These are phyloP conservation scores for Ochetophila trinervis DNA, from an alignment of 306 rosid species.

Conservation along the genomic window DNA sequence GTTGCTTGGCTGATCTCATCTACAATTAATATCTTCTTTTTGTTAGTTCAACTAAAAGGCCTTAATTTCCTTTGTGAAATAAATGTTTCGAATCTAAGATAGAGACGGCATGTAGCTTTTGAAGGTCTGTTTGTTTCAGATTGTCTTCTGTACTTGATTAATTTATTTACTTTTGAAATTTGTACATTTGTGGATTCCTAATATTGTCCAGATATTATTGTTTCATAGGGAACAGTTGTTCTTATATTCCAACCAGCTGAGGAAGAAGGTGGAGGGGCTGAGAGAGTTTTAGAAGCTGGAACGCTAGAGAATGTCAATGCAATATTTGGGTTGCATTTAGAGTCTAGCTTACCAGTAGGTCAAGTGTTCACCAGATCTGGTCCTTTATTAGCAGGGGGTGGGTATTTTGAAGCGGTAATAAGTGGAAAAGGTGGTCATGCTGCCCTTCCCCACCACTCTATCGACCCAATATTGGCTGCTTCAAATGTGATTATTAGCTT, in stretches of 20 bases:
- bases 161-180: neutral
- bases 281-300: constrained; percentile 50
- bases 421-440: constrained; percentile 88
- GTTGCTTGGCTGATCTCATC: too few species aligned
- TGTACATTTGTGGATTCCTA: neutral
- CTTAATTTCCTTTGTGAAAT: too few species aligned
- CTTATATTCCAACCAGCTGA: constrained; percentile 93
- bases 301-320: constrained; percentile 63
- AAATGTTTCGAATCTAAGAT: too few species aligned
- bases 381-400: constrained; percentile 56
- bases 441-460: constrained; percentile 66
- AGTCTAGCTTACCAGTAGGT: constrained; percentile 40
- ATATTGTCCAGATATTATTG: constrained; percentile 11
- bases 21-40: too few species aligned
- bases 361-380: constrained; percentile 58
- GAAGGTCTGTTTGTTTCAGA: neutral
- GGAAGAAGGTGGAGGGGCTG: constrained; percentile 78
- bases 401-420: constrained; percentile 69
- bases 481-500: constrained; percentile 70
- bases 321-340: constrained; percentile 65
- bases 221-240: constrained; percentile 63
- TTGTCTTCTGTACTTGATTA: too few species aligned
- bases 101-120: neutral
- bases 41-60: too few species aligned
- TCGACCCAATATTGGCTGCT: constrained; percentile 78